A percentile compares a stretch with the other conserved stretches of the same genome.
phyloP scores from a whole-genome alignment of 495 filamentous ascomycete species.

The Copromyces sp. region DNA sequence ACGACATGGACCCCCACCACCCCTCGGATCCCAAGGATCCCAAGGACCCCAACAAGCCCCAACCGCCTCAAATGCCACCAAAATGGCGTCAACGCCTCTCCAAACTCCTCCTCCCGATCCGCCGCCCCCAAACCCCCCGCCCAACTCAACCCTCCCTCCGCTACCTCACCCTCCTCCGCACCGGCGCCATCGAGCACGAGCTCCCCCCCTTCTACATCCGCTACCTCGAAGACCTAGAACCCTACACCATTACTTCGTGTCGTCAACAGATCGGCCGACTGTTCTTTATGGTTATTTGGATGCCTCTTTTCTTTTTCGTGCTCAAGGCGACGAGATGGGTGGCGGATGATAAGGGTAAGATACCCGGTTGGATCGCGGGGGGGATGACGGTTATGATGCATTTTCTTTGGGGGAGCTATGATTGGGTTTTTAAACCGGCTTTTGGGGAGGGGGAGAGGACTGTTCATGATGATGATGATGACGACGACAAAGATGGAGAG shows the following conservation, averaged over 20 bases:
- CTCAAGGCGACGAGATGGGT: conserved; percentile 27
- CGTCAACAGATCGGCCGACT: conserved; percentile 55
- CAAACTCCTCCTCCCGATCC: conserved; percentile 25
- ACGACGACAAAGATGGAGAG: neutral
- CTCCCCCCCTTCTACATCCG: conserved; percentile 63
- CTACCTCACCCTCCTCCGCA: conserved; percentile 67
- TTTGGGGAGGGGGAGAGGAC: conserved; percentile 93
- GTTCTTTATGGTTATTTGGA: conserved; percentile 50
- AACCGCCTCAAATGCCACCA: conserved; percentile 4
- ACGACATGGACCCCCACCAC: conserved; percentile 4
- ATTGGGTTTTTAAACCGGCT: conserved; percentile 48
- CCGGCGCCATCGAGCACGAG: conserved; percentile 66
- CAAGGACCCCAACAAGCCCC: conserved; percentile 4
- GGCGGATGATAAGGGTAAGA: conserved; percentile 51
- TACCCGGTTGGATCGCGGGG: conserved; percentile 54
- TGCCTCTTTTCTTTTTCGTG: conserved; percentile 44
- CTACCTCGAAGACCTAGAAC: conserved; percentile 54
- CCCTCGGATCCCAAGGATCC: conserved; percentile 11
- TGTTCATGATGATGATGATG: conserved; percentile 16
- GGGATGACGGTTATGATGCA: conserved; percentile 39
- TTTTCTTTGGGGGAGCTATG: conserved; percentile 65
- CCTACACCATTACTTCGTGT: conserved; percentile 57
- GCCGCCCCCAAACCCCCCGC: conserved; percentile 45
- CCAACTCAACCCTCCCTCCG: conserved; percentile 76
- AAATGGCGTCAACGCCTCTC: conserved; percentile 10